phyloP scores from a whole-genome alignment of 1,139 yeast species.

The Lodderomyces margitis region DNA sequence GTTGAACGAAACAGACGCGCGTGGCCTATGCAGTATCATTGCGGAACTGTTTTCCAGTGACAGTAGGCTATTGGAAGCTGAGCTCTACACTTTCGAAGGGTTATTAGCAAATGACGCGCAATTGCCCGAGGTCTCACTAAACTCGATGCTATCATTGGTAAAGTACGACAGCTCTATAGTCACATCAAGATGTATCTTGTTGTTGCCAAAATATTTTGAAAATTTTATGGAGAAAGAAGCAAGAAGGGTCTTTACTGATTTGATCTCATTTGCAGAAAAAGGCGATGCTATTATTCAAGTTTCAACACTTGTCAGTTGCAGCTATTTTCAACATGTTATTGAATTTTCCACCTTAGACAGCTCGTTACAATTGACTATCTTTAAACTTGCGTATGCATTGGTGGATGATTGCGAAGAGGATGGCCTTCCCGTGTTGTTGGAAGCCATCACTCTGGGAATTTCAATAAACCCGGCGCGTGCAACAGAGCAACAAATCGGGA shows the following conservation, averaged over 20 bases:
- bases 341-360: slow-evolving; percentile 26
- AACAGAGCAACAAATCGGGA: slow-evolving; percentile 21
- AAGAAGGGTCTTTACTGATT: slow-evolving; percentile 34
- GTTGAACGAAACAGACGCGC: slow-evolving; percentile 36
- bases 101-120: slow-evolving; percentile 43
- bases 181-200: slow-evolving; percentile 44
- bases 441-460: slow-evolving; percentile 59
- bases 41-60: slow-evolving; percentile 17
- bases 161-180: slow-evolving; percentile 29
- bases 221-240: slow-evolving; percentile 43
- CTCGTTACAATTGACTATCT: slow-evolving; percentile 26
- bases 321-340: slow-evolving; percentile 52
- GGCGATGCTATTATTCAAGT: slow-evolving; percentile 26
- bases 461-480: slow-evolving; percentile 41
- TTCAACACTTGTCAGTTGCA: slow-evolving; percentile 52
- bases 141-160: slow-evolving; percentile 21
- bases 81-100: slow-evolving; percentile 38
- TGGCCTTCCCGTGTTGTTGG: slow-evolving; percentile 73
- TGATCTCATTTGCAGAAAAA: slow-evolving; percentile 26
- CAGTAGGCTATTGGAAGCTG: slow-evolving; percentile 37
- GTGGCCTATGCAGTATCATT: slow-evolving; percentile 23
- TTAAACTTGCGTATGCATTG: slow-evolving; percentile 37
- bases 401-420: slow-evolving; percentile 74
- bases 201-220: slow-evolving; percentile 57
- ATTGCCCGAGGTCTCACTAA: slow-evolving; percentile 22